A percentile compares a stretch with the other conserved stretches of the same genome.
Conservation (phyloP, 2,329 filamentous ascomycete genomes). For the Cytospora chrysosperma region DNA sequence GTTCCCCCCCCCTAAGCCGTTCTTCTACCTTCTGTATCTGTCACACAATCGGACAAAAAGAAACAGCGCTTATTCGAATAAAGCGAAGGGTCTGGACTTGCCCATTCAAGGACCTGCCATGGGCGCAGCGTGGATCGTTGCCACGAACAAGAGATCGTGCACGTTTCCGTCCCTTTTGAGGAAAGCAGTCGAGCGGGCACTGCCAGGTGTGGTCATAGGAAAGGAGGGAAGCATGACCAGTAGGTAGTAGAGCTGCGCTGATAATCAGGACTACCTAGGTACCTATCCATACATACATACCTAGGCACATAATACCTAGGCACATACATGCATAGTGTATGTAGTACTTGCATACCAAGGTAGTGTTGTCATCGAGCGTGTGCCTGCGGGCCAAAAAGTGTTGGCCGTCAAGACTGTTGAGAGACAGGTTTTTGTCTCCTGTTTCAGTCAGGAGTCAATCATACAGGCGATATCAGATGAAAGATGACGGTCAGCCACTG, state of each 20-base stretch:
- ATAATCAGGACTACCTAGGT: background rate
- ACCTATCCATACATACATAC: no score
- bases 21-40: background rate
- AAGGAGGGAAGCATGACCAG: conserved; percentile 19
- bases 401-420: background rate
- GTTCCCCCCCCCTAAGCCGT: background rate
- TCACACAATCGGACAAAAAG: conserved; percentile 19
- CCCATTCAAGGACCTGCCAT: conserved; percentile 22
- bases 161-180: conserved; percentile 11
- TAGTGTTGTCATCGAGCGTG: background rate
- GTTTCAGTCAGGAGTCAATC: background rate
- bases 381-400: background rate
- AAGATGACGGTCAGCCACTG: background rate
- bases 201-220: conserved; percentile 15
- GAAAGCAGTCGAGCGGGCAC: conserved; percentile 5
- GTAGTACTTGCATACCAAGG: no score
- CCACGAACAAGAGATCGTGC: conserved; percentile 17
- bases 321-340: no score
- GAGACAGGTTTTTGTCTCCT: background rate
- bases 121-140: conserved; percentile 6
- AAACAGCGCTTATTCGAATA: conserved; percentile 14
- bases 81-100: conserved; percentile 25
- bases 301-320: no score
- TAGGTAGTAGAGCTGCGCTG: background rate
- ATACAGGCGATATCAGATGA: background rate